Evolutionary conservation across 352 stramenopile genomes (phyloP), one percentile per base, ranked within the genome.

Genomic region (Globisporangium orthogonon): DNA sequence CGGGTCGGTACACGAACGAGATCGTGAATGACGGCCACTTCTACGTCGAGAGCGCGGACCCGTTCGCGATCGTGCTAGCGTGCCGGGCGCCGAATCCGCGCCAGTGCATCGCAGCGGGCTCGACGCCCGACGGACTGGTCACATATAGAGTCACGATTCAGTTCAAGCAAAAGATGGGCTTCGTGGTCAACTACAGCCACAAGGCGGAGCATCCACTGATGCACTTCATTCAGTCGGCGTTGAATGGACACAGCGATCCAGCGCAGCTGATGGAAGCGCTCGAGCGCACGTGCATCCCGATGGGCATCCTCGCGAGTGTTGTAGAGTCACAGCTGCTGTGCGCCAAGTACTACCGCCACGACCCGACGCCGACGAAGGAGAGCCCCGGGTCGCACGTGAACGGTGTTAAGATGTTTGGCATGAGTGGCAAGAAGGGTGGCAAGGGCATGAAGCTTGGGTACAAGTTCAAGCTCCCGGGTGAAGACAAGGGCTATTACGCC

Each of bases 381-480:
- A 59, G 57, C 28, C 45, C 60, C 18, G 53, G 52, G 29, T 67
- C 68, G 28, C 62, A 62, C 9, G 53, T 61, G 35, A 75, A 63
- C 7, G 55, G 52, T 0, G 53, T 70, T 50, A 91, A 83, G 56
- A 65, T 73, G 40, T 79, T 86, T 51, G 73, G 70, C 23, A 72
- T 76, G 63, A 65, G 66, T 40, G 81, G 81, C 52, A 89, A 86
- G 54, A 89, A 88, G 58, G 81, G 81, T 41, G 81, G 81, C 37
- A 94, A 94, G 60, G 83, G 83, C 60, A 91, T 94, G 77, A 91
- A 91, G 56, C 58, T 94, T 40, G 83, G 81, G 4, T 94, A 94
- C 72, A 94, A 94, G 62, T 87, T 83, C 43, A 94, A 94, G 66
- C 76, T 94, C 13, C 83, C 83, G 15, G 81, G 83, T 13, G 83